A percentile compares a stretch with the other conserved stretches of the same genome.
These are phyloP conservation scores for Cladochytrium replicatum DNA, from an alignment of 192 early-diverging fungal genomes.

Conservation along the genomic window DNA sequence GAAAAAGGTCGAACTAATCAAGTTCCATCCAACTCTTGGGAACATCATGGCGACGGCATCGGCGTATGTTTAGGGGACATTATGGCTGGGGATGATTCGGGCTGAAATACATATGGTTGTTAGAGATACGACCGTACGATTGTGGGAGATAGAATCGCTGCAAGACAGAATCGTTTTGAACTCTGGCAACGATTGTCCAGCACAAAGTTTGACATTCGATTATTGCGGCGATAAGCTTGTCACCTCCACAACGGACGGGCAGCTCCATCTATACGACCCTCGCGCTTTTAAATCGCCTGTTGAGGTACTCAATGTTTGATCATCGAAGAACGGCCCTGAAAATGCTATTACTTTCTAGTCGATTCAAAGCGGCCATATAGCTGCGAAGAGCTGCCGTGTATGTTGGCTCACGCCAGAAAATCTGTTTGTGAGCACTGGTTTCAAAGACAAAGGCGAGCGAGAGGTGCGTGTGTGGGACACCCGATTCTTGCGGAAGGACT, in stretches of 20 bases:
- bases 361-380: slow-evolving; percentile 2
- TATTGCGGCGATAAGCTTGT: slow-evolving; percentile 10
- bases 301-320: no score
- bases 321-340: background rate
- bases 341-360: background rate
- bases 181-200: background rate
- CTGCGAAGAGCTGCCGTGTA: slow-evolving; percentile 5
- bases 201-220: slow-evolving; percentile 10
- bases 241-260: background rate
- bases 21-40: slow-evolving; percentile 16
- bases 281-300: slow-evolving; percentile 4
- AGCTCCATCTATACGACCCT: slow-evolving; percentile 17
- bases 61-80: slow-evolving; percentile 7
- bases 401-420: slow-evolving; percentile 11
- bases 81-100: no score
- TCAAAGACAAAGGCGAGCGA: slow-evolving; percentile 10
- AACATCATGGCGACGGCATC: slow-evolving; percentile 14
- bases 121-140: slow-evolving; percentile 14
- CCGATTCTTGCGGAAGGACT: background rate
- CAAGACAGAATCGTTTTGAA: slow-evolving; percentile 13
- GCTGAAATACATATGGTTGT: no score
- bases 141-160: slow-evolving; percentile 18
- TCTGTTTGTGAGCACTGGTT: slow-evolving; percentile 13
- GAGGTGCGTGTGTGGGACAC: slow-evolving; percentile 14
- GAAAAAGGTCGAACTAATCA: slow-evolving; percentile 17